phyloP scores from a whole-genome alignment of 2,329 filamentous ascomycete genomes.

The Exophiala sp. region DNA sequence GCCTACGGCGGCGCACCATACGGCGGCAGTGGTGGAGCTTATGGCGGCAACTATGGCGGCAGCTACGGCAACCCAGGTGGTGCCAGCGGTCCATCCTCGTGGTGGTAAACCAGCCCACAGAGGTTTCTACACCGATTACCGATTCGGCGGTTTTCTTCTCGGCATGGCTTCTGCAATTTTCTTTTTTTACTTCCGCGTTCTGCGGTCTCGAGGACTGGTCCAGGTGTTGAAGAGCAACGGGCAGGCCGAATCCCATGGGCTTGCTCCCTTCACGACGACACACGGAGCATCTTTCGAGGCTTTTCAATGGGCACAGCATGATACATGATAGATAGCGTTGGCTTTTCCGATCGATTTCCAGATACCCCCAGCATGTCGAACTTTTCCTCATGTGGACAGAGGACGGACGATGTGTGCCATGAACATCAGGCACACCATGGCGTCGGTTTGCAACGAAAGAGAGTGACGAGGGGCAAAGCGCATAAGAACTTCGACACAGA shows the following conservation, averaged over 20 bases:
- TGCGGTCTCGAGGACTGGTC: slow-evolving; percentile 35
- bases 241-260: slow-evolving; percentile 17
- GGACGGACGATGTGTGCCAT: slow-evolving; percentile 28
- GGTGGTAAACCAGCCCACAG: slow-evolving; percentile 44
- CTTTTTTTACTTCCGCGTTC: slow-evolving; percentile 31
- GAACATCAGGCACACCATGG: slow-evolving; percentile 19
- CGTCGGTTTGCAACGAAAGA: slow-evolving; percentile 26
- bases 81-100: slow-evolving; percentile 46
- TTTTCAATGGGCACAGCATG: slow-evolving; percentile 38
- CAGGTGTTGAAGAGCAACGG: slow-evolving; percentile 32
- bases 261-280: slow-evolving; percentile 23
- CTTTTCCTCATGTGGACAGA: slow-evolving; percentile 30
- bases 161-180: slow-evolving; percentile 23
- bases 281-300: slow-evolving; percentile 29
- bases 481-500: slow-evolving; percentile 14
- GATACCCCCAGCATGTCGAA: slow-evolving; percentile 45
- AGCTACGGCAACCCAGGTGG: slow-evolving; percentile 46
- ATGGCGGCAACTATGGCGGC: slow-evolving; percentile 29
- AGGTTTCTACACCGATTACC: slow-evolving; percentile 34
- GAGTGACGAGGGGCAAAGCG: slow-evolving; percentile 16
- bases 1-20: slow-evolving; percentile 24
- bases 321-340: slow-evolving; percentile 50
- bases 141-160: slow-evolving; percentile 35
- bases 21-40: slow-evolving; percentile 28
- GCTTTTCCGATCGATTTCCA: slow-evolving; percentile 43